A percentile compares a stretch with the other conserved stretches of the same genome.
Conservation (phyloP, 2,329 filamentous ascomycete species). For the Scytalidium sp. region DNA sequence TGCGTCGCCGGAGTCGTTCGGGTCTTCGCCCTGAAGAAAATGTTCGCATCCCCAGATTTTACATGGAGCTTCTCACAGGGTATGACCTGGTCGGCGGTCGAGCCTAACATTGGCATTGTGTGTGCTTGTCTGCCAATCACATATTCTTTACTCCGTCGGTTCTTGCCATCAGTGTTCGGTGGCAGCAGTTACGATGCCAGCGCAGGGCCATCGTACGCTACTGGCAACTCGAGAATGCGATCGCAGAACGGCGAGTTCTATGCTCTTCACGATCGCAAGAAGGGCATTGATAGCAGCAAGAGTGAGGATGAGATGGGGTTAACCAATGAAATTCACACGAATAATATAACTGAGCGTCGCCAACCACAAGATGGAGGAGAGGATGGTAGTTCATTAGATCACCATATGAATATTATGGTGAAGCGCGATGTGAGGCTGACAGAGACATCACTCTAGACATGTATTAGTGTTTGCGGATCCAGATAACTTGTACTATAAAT, state of each 20-base stretch:
- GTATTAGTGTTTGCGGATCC: no score
- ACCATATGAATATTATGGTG: background rate
- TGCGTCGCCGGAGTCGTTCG: conserved; percentile 8
- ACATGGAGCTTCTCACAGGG: conserved; percentile 28
- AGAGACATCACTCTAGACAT: no score
- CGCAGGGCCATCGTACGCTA: background rate
- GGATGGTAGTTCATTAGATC: background rate
- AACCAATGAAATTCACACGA: background rate
- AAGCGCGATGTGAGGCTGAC: background rate
- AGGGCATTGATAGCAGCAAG: background rate
- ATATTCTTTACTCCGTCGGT: background rate
- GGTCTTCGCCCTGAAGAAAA: conserved; percentile 19
- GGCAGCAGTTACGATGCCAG: background rate
- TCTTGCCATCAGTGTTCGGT: background rate
- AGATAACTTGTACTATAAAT: no score
- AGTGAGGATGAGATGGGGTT: background rate
- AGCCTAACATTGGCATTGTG: conserved; percentile 9
- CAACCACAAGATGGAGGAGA: background rate
- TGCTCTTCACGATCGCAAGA: background rate
- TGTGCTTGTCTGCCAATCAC: conserved; percentile 12
- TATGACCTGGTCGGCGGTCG: conserved; percentile 17
- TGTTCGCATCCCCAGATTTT: conserved; percentile 20
- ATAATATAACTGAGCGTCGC: background rate
- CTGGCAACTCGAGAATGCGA: background rate
- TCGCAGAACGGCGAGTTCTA: background rate